Conservation (phyloP, 495 filamentous ascomycete species). For the Terfezia boudieri region DNA sequence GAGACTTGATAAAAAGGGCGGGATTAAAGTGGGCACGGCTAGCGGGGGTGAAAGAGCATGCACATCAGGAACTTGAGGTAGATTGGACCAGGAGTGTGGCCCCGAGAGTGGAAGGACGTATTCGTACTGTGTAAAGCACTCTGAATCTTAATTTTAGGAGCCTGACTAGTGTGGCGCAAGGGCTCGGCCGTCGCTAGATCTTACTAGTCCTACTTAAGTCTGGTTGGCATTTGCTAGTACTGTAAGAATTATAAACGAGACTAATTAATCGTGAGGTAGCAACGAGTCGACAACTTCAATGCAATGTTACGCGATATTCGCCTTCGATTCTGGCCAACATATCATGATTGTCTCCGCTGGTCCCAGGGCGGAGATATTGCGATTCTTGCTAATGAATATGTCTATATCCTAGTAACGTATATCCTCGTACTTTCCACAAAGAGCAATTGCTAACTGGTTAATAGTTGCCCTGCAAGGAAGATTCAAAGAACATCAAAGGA, state of each 20-base stretch:
- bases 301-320: slow-evolving; percentile 15
- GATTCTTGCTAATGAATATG: slow-evolving; percentile 33
- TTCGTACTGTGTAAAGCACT: slow-evolving; percentile 15
- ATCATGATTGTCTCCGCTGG: slow-evolving; percentile 33
- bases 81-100: slow-evolving; percentile 61
- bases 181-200: too few species aligned
- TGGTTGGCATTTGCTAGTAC: too few species aligned
- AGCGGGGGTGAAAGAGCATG: slow-evolving; percentile 29
- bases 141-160: too few species aligned
- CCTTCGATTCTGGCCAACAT: slow-evolving; percentile 22
- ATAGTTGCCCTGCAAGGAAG: not conserved
- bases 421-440: not conserved
- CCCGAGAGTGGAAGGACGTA: slow-evolving; percentile 56
- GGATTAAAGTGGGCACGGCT: slow-evolving; percentile 53
- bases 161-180: too few species aligned
- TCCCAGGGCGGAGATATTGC: slow-evolving; percentile 41
- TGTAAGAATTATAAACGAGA: too few species aligned
- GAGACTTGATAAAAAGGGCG: slow-evolving; percentile 34
- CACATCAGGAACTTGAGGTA: slow-evolving; percentile 34
- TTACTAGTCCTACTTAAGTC: too few species aligned
- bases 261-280: too few species aligned
- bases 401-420: slow-evolving; percentile 30
- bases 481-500: not conserved
- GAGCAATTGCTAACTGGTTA: not conserved
- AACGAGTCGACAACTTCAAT: too few species aligned